These are phyloP conservation scores for Claviceps digitariae DNA, from an alignment of 2,329 filamentous ascomycete species.

Conservation along the genomic window DNA sequence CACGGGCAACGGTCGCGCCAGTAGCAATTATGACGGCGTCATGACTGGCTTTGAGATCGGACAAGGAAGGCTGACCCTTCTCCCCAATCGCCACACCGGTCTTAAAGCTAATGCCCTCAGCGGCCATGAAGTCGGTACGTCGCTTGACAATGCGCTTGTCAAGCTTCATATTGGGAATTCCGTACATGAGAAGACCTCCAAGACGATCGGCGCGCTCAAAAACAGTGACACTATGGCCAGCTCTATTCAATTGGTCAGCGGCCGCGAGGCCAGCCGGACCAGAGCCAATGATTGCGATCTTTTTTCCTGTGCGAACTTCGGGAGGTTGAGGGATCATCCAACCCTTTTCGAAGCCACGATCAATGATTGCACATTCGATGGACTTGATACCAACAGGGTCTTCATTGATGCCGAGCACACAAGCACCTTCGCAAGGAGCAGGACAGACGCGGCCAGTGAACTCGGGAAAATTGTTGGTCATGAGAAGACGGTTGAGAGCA, in stretches of 20 bases:
- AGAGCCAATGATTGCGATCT: conserved; percentile 76
- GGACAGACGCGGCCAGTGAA: conserved; percentile 96
- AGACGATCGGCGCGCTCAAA: conserved; percentile 86
- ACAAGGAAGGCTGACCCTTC: conserved; percentile 46
- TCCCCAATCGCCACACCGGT: conserved; percentile 68
- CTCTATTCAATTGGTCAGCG: conserved; percentile 89
- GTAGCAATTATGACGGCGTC: conserved; percentile 86
- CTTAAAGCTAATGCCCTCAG: conserved; percentile 74
- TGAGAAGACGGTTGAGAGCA: conserved; percentile 77
- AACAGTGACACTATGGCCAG: conserved; percentile 76
- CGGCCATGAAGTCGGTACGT: conserved; percentile 86
- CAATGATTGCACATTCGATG: conserved; percentile 95
- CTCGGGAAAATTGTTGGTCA: conserved; percentile 98
- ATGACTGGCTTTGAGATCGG: conserved; percentile 58
- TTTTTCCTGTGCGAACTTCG: conserved; percentile 73
- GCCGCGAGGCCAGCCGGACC: conserved; percentile 81
- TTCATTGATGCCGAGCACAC: conserved; percentile 91
- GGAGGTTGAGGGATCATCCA: conserved; percentile 88
- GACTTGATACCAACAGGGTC: conserved; percentile 97
- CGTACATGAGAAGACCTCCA: conserved; percentile 93
- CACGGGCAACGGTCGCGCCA: conserved; percentile 83
- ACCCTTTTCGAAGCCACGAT: conserved; percentile 93
- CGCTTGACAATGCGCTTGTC: conserved; percentile 96
- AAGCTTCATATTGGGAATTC: conserved; percentile 98
- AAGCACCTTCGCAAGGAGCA: conserved; percentile 90